These are phyloP conservation scores for Recurvomyces mirabilis DNA, from an alignment of 495 filamentous ascomycete genomes.

Conservation along the genomic window DNA sequence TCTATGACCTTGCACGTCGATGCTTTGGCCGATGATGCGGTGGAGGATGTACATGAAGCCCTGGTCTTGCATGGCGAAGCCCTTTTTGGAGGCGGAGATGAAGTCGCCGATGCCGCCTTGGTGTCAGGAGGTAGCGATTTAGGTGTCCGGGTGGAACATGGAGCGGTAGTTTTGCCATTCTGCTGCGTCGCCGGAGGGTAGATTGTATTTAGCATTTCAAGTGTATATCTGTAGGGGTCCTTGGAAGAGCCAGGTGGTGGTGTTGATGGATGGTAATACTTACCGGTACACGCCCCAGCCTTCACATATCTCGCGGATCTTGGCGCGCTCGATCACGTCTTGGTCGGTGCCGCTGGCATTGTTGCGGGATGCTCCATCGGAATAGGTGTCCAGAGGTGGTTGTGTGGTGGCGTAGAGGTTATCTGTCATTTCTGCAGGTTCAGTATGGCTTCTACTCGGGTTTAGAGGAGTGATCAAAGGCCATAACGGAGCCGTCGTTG, in stretches of 20 bases:
- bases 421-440: no score
- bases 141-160: conserved; percentile 3
- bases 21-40: neutral
- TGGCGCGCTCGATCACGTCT: neutral
- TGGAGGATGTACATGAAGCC: conserved; percentile 6
- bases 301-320: conserved; percentile 4
- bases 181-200: neutral
- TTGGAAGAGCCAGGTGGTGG: no score
- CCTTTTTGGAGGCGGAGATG: conserved; percentile 2
- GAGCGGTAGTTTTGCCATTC: conserved; percentile 5
- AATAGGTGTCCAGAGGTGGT: neutral
- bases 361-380: neutral
- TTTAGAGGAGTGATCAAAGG: no score
- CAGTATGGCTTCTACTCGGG: no score
- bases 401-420: conserved; percentile 1
- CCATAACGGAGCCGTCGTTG: no score
- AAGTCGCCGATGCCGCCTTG: conserved; percentile 9
- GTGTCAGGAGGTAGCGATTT: conserved; percentile 2
- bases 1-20: neutral
- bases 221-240: no score
- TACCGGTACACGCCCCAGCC: conserved; percentile 3
- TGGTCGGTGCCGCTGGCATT: conserved; percentile 3
- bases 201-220: neutral
- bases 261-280: neutral
- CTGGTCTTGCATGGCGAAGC: conserved; percentile 4